Percentiles rank a stretch among this genome's conserved stretches.
These are phyloP conservation scores for Candida succiphila DNA, from an alignment of 805 yeast genomes.

Conservation along the genomic window DNA sequence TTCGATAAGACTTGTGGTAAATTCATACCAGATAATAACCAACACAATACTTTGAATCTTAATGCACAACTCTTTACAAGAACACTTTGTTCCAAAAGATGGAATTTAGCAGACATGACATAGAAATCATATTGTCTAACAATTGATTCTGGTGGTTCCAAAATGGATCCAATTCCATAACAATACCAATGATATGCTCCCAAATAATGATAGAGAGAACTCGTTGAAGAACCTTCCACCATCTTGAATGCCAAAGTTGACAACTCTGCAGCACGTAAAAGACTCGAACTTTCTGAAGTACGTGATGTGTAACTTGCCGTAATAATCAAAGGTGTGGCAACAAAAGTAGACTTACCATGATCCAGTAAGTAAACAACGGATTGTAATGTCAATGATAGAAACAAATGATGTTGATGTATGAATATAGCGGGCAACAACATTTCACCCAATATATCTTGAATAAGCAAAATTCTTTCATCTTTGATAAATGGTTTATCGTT, in stretches of 20 bases:
- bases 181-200: slow-evolving; percentile 32
- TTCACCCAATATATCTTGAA: slow-evolving; percentile 31
- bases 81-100: slow-evolving; percentile 1
- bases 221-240: slow-evolving; percentile 20
- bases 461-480: slow-evolving; percentile 19
- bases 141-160: slow-evolving; percentile 30
- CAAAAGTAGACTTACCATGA: slow-evolving; percentile 29
- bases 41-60: slow-evolving; percentile 7
- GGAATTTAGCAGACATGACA: slow-evolving; percentile 6
- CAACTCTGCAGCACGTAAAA: slow-evolving; percentile 30
- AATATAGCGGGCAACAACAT: slow-evolving; percentile 25
- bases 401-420: slow-evolving; percentile 17
- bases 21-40: slow-evolving; percentile 8
- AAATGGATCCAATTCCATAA: slow-evolving; percentile 28
- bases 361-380: slow-evolving; percentile 25
- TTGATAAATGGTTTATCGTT: slow-evolving; percentile 13
- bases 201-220: slow-evolving; percentile 24
- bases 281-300: slow-evolving; percentile 19
- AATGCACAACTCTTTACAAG: slow-evolving; percentile 2
- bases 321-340: slow-evolving; percentile 29
- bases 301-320: slow-evolving; percentile 25
- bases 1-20: slow-evolving; percentile 4
- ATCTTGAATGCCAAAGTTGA: slow-evolving; percentile 28
- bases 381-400: slow-evolving; percentile 23
- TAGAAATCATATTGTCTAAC: slow-evolving; percentile 12